A percentile compares a stretch with the other conserved stretches of the same genome.
Conservation (phyloP, 176 grass and related monocot genomes). For the Oryza meyeriana region DNA sequence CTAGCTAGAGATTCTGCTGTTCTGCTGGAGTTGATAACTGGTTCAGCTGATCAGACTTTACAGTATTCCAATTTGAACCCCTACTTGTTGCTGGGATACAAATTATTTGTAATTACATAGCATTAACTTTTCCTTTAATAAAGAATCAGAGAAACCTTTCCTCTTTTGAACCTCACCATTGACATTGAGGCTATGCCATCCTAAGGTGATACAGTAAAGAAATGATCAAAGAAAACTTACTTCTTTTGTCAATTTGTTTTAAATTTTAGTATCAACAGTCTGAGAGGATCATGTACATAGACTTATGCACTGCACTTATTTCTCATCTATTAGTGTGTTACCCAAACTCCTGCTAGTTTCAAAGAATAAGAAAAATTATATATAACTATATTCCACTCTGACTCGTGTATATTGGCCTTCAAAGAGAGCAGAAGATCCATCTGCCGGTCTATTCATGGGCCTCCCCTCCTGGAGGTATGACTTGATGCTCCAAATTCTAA, state of each 20-base stretch:
- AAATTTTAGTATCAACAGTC: neutral
- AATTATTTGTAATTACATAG: neutral
- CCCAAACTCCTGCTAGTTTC: neutral
- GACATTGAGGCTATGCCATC: neutral
- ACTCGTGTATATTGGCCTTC: neutral
- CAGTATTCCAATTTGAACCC: neutral
- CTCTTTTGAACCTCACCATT: neutral
- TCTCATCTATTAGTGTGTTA: neutral
- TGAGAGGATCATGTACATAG: neutral
- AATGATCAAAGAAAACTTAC: neutral
- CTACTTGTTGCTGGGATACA: neutral
- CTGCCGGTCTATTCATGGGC: neutral
- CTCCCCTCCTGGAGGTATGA: neutral
- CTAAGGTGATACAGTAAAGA: neutral
- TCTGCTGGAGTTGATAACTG: neutral
- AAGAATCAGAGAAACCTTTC: neutral
- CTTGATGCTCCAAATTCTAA: no score
- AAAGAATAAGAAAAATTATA: neutral
- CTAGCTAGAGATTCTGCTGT: neutral
- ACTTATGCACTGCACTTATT: neutral
- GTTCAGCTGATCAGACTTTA: neutral
- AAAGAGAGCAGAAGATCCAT: neutral
- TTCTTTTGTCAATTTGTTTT: neutral
- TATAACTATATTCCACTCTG: neutral
- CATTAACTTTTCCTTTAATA: neutral